These are phyloP conservation scores for Silene conica DNA, from an alignment of 148 eudicot species.

Conservation along the genomic window DNA sequence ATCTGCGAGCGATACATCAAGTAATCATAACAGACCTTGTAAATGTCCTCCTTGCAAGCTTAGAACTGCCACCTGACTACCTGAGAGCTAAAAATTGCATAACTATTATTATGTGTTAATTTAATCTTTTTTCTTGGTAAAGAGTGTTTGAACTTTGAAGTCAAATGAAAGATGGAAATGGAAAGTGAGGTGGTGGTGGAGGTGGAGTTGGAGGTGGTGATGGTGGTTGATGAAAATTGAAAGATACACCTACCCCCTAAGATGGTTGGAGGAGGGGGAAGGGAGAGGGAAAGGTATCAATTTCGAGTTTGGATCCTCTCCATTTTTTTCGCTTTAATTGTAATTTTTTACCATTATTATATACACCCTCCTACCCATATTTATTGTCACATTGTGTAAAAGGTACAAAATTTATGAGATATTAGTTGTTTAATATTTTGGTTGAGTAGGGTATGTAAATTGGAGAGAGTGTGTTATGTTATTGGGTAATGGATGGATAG, in stretches of 20 bases:
- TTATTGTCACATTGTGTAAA: too few relatives aligned
- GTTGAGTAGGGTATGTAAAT: too few relatives aligned
- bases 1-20: background rate
- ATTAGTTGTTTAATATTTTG: too few relatives aligned
- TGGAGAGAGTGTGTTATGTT: too few relatives aligned
- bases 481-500: too few relatives aligned
- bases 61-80: background rate
- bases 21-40: conserved; percentile 14
- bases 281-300: background rate
- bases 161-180: background rate
- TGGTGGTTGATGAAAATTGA: background rate
- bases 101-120: too few relatives aligned
- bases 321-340: too few relatives aligned
- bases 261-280: background rate
- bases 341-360: too few relatives aligned
- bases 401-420: too few relatives aligned
- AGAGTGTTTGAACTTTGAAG: background rate
- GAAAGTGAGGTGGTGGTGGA: background rate
- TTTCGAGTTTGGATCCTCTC: too few relatives aligned
- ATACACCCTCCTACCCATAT: too few relatives aligned
- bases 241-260: background rate
- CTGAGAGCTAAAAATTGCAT: background rate
- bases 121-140: background rate
- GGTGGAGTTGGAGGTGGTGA: too few relatives aligned
- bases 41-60: background rate